Evolutionary conservation across 352 stramenopile species (phyloP).

Genomic region (Globisporangium carolinianum): DNA sequence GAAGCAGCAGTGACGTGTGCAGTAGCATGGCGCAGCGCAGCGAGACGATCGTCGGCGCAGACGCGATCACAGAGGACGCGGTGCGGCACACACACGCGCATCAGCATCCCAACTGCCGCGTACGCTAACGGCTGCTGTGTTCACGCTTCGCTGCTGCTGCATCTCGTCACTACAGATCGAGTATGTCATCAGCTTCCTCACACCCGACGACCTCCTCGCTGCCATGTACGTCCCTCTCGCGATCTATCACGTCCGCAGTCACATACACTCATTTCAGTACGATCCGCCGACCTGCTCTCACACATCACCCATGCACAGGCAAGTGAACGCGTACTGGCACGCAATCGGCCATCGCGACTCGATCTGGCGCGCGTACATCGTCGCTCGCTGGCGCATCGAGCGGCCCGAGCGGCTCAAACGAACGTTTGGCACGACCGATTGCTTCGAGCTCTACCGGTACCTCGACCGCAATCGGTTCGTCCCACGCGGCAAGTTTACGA

Average conservation of each 20-base stretch:
- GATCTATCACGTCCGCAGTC: neutral
- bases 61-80: constrained; percentile 31
- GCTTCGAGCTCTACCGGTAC: constrained; percentile 54
- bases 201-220: constrained; percentile 35
- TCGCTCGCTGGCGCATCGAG: constrained; percentile 40
- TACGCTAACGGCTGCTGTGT: too few relatives aligned
- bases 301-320: constrained; percentile 14
- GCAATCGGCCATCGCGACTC: constrained; percentile 35
- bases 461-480: constrained; percentile 48
- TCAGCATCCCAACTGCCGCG: too few relatives aligned
- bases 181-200: constrained; percentile 45
- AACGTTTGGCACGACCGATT: constrained; percentile 38
- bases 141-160: neutral
- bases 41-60: neutral
- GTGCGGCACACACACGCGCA: constrained; percentile 11
- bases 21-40: neutral
- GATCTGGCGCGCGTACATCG: constrained; percentile 46
- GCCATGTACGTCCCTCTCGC: constrained; percentile 31
- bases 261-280: neutral
- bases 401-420: constrained; percentile 35
- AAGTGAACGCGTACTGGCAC: constrained; percentile 50
- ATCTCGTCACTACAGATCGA: constrained; percentile 20
- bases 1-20: neutral
- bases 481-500: constrained; percentile 58
- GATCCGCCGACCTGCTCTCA: too few relatives aligned